Conservation (phyloP, 2,329 filamentous ascomycete genomes). For the Mycogone perniciosa region DNA sequence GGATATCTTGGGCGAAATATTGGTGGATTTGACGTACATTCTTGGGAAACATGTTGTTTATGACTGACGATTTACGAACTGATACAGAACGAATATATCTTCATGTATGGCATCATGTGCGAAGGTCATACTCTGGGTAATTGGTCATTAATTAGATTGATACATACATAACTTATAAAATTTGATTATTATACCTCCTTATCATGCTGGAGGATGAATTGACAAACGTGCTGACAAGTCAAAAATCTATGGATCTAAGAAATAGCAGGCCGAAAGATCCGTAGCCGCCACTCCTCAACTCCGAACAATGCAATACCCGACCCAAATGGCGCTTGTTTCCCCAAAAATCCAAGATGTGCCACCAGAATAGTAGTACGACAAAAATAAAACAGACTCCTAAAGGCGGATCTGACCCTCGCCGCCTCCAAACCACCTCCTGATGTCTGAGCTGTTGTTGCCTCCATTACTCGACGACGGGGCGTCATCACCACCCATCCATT, state of each 20-base stretch:
- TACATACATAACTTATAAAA: background rate
- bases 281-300: background rate
- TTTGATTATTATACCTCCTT: background rate
- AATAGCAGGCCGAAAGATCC: background rate
- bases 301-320: conserved; percentile 3
- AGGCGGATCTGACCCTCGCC: conserved; percentile 16
- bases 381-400: conserved; percentile 1
- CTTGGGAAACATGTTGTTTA: background rate
- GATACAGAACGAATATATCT: background rate
- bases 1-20: background rate
- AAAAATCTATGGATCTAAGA: conserved; percentile 7
- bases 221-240: background rate
- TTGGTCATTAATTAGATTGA: background rate
- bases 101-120: background rate
- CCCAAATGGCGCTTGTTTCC: background rate
- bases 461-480: conserved; percentile 29
- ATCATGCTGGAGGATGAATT: too few relatives aligned
- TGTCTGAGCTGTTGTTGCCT: conserved; percentile 33
- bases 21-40: background rate
- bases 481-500: conserved; percentile 67
- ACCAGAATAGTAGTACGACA: background rate
- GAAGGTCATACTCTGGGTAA: too few relatives aligned
- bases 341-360: background rate
- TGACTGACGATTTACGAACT: conserved; percentile 9
- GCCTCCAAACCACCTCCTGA: conserved; percentile 49